phyloP scores from a whole-genome alignment of 2,329 filamentous ascomycete species.

The Ascochyta lentis region DNA sequence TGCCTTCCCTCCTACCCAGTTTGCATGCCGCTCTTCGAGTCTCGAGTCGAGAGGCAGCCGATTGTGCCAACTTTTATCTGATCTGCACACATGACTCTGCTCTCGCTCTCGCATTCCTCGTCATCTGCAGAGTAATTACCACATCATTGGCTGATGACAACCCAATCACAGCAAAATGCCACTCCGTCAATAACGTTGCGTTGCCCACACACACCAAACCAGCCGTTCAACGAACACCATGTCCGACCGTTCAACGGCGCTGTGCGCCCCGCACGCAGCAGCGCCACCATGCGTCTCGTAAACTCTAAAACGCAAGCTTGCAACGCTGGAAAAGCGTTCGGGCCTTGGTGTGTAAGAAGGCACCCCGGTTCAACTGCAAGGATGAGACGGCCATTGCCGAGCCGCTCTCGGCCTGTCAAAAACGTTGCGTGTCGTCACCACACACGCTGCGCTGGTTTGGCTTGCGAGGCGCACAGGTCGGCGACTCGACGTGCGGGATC shows the following conservation, averaged over 20 bases:
- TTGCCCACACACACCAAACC: too few relatives aligned
- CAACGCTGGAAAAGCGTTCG: slow-evolving; percentile 1
- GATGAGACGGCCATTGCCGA: slow-evolving; percentile 11
- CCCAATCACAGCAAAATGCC: neutral
- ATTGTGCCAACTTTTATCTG: neutral
- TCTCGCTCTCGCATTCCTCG: neutral
- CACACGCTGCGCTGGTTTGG: neutral
- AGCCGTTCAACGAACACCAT: neutral
- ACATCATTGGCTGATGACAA: neutral
- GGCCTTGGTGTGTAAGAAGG: neutral
- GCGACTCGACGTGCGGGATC: neutral
- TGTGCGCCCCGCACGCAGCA: neutral
- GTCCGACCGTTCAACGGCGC: slow-evolving; percentile 1
- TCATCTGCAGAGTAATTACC: neutral
- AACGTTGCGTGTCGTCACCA: slow-evolving; percentile 4
- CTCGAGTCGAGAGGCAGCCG: neutral
- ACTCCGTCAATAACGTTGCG: neutral
- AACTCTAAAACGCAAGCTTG: slow-evolving; percentile 13
- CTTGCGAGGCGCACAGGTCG: neutral
- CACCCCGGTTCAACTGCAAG: neutral
- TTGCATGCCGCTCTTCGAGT: neutral
- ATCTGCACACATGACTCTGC: slow-evolving; percentile 5
- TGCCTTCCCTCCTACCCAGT: slow-evolving; percentile 11
- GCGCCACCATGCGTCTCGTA: slow-evolving; percentile 6
- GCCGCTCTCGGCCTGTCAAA: slow-evolving; percentile 6